Evolutionary conservation across 192 early-diverging fungal species (phyloP).

Genomic region (Podila minutissima): DNA sequence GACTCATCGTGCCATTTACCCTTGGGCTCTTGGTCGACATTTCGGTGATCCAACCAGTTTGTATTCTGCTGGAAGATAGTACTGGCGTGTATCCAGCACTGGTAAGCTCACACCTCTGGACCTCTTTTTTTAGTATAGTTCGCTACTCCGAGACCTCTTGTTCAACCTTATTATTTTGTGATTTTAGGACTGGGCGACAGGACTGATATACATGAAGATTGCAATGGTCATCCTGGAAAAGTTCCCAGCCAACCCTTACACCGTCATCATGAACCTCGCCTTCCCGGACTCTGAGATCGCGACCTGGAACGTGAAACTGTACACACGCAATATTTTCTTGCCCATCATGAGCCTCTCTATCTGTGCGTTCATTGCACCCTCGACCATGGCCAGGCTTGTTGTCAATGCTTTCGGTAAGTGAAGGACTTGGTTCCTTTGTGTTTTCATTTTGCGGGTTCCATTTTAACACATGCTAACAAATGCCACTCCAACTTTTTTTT

Average conservation of each 20-base stretch:
- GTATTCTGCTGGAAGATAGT: constrained; percentile 40
- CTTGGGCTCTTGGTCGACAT: constrained; percentile 78
- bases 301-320: constrained; percentile 33
- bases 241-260: constrained; percentile 58
- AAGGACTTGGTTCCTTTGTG: too few relatives aligned
- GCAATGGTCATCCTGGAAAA: constrained; percentile 56
- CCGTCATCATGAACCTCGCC: constrained; percentile 20
- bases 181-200: constrained; percentile 76
- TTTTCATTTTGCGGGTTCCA: too few relatives aligned
- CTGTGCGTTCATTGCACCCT: constrained; percentile 47
- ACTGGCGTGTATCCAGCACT: constrained; percentile 47
- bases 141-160: neutral
- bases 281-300: constrained; percentile 31
- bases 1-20: constrained; percentile 73
- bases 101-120: constrained; percentile 7
- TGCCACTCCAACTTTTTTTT: too few relatives aligned
- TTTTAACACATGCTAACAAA: too few relatives aligned
- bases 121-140: neutral
- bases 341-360: constrained; percentile 41
- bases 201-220: constrained; percentile 77
- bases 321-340: constrained; percentile 45
- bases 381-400: constrained; percentile 44
- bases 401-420: neutral
- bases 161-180: constrained; percentile 7
- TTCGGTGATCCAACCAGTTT: constrained; percentile 74